Base-by-base conservation (phyloP, 495 filamentous ascomycete genomes). In the Hypoxylon perforatum region DNA sequence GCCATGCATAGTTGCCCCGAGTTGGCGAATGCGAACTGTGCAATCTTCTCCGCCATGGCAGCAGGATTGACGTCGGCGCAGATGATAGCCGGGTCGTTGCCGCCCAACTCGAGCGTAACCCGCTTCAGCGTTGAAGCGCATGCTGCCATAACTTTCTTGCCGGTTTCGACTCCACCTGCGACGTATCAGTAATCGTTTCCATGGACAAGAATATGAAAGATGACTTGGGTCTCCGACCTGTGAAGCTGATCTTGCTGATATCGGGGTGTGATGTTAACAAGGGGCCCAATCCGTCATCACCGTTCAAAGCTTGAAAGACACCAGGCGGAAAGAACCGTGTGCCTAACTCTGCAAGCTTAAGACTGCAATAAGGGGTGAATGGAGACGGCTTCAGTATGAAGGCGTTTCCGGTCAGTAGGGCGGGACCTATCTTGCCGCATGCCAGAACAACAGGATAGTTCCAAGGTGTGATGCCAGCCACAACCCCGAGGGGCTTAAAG, bases 211-310 rank as follows among this genome's bases (percentile, higher is more conserved):
- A 35, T 35, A 35, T 35, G 11, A 35, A 11, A 5, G 30, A 35
- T 35, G 11, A 35, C 5, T 4, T 4, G 30, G 4, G 11, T 4
- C 11, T 35, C 30, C 11, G 15, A 14, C 87, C 87, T 0, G 87
- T 89, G 64, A 90, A 89, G 36, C 76, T 80, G 61, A 89, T 86
- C 74, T 88, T 88, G 17, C 82, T 76, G 52, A 89, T 82, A 0
- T 69, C 79, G 0, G 82, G 78, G 63, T 89, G 85, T 1, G 67
- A 69, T 0, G 81, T 85, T 2, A 87, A 60, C 78, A 78, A 73
- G 0, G 83, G 82, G 0, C 87, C 87, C 2, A 89, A 77, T 7
- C 78, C 66, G 42, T 88, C 82, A 57, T 81, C 85, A 1, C 87
- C 87, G 62, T 83, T 85, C 6, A 89, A 70, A n/a, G 75, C 84